Evolutionary conservation across 2,329 filamentous ascomycete genomes (phyloP).

Genomic region (Cryoendolithus antarcticus): DNA sequence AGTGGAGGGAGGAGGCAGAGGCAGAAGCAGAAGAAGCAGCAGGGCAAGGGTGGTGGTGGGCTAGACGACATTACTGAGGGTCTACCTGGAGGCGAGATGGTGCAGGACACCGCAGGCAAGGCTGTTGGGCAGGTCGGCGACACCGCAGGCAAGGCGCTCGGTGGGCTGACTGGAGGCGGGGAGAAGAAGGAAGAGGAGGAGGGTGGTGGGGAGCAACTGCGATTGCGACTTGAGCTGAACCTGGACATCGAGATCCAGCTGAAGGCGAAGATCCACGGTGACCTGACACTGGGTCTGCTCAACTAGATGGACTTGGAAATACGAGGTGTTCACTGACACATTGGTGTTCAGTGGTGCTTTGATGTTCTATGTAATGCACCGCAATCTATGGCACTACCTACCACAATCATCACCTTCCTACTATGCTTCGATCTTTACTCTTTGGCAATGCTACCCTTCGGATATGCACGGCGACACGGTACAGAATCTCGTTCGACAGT

Average conservation of each 20-base stretch:
- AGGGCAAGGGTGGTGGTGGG: constrained; percentile 33
- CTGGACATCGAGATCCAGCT: constrained; percentile 51
- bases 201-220: constrained; percentile 38
- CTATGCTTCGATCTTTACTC: too few species aligned
- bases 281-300: constrained; percentile 45
- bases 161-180: constrained; percentile 35
- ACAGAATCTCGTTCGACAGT: too few species aligned
- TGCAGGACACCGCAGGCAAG: constrained; percentile 41
- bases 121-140: constrained; percentile 32
- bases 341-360: too few species aligned
- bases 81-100: constrained; percentile 41
- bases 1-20: constrained; percentile 44
- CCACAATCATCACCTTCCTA: too few species aligned
- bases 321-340: too few species aligned
- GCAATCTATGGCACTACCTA: too few species aligned
- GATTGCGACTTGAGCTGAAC: constrained; percentile 47
- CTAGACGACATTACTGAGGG: constrained; percentile 45
- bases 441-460: too few species aligned
- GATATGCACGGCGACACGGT: too few species aligned
- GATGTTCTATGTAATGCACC: too few species aligned
- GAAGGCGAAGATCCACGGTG: constrained; percentile 52
- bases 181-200: constrained; percentile 20
- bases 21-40: constrained; percentile 38
- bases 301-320: constrained; percentile 13
- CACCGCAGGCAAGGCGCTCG: constrained; percentile 33